Conservation (phyloP, 2,329 filamentous ascomycete genomes). For the Malbranchea zuffiana region DNA sequence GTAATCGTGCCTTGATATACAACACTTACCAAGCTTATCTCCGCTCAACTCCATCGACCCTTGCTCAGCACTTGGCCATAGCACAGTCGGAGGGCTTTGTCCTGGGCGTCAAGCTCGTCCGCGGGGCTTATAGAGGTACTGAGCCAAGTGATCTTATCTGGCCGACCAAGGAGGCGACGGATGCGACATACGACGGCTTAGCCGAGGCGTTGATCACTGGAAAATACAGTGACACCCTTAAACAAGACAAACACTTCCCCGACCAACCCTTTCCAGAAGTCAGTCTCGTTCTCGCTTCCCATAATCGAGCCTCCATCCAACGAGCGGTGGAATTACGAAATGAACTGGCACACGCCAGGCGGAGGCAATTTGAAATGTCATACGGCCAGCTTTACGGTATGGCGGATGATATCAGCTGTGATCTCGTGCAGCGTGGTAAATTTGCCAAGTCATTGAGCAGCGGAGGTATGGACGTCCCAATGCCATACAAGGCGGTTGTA, state of each 20-base stretch:
- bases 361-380: slow-evolving; percentile 37
- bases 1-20: slow-evolving; percentile 56
- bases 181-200: slow-evolving; percentile 60
- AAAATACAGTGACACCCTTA: slow-evolving; percentile 45
- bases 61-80: slow-evolving; percentile 50
- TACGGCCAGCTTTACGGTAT: slow-evolving; percentile 50
- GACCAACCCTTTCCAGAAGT: slow-evolving; percentile 41
- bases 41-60: slow-evolving; percentile 47
- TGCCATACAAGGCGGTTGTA: slow-evolving; percentile 44
- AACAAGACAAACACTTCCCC: slow-evolving; percentile 24
- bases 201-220: slow-evolving; percentile 54
- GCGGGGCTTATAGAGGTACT: slow-evolving; percentile 59
- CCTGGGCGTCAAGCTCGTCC: slow-evolving; percentile 62
- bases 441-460: slow-evolving; percentile 17
- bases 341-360: slow-evolving; percentile 29
- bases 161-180: slow-evolving; percentile 58
- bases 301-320: slow-evolving; percentile 62
- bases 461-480: slow-evolving; percentile 29
- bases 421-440: slow-evolving; percentile 29
- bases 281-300: slow-evolving; percentile 63
- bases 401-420: slow-evolving; percentile 48
- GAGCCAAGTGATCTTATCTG: slow-evolving; percentile 61
- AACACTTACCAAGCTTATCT: slow-evolving; percentile 69
- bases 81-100: slow-evolving; percentile 53
- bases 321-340: slow-evolving; percentile 40